Conservation (phyloP, 2,329 filamentous ascomycete species). For the Magnaporthiopsis rhizophila region DNA sequence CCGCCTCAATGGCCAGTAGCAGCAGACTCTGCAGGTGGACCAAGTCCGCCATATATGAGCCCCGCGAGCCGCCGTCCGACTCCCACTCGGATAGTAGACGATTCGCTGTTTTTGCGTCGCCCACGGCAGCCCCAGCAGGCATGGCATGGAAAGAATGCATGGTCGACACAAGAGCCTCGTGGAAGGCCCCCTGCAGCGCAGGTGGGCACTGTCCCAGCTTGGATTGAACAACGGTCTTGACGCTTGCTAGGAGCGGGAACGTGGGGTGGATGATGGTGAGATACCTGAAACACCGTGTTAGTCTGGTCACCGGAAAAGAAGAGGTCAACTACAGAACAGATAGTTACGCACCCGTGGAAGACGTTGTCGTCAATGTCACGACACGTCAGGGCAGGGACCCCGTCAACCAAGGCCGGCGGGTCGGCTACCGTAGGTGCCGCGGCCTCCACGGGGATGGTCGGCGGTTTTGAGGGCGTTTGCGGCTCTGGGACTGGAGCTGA, state of each 20-base stretch:
- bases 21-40: slow-evolving; percentile 61
- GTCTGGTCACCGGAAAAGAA: background rate
- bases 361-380: slow-evolving; percentile 35
- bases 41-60: slow-evolving; percentile 34
- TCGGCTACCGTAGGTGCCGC: slow-evolving; percentile 19
- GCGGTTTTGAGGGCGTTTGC: slow-evolving; percentile 3
- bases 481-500: slow-evolving; percentile 11
- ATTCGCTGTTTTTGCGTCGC: slow-evolving; percentile 36
- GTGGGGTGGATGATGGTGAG: slow-evolving; percentile 56
- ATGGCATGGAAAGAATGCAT: slow-evolving; percentile 40
- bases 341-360: slow-evolving; percentile 33
- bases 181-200: slow-evolving; percentile 54
- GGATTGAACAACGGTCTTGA: slow-evolving; percentile 45
- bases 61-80: slow-evolving; percentile 25
- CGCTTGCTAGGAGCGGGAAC: slow-evolving; percentile 57
- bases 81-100: slow-evolving; percentile 46
- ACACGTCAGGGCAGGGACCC: slow-evolving; percentile 25
- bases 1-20: slow-evolving; percentile 58
- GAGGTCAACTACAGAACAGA: slow-evolving; percentile 5
- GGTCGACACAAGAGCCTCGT: slow-evolving; percentile 52
- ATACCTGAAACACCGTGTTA: slow-evolving; percentile 37
- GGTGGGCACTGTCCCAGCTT: slow-evolving; percentile 48
- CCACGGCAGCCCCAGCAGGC: slow-evolving; percentile 11
- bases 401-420: slow-evolving; percentile 12
- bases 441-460: slow-evolving; percentile 8